Conservation (phyloP, 495 filamentous ascomycete species). For the Trichoderma gamsii region DNA sequence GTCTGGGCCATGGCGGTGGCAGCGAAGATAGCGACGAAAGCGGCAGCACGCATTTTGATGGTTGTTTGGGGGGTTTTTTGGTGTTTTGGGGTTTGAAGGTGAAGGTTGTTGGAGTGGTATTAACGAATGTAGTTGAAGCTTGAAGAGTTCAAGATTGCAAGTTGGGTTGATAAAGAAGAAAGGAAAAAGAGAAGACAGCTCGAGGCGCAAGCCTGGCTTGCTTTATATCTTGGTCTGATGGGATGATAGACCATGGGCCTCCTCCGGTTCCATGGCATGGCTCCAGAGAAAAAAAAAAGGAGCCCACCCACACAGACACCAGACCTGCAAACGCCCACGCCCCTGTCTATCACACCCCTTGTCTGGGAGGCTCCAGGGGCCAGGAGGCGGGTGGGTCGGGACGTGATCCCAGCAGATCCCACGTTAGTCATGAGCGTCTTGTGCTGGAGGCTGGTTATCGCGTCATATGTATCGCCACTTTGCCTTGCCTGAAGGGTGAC, state of each 20-base stretch:
- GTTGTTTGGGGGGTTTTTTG: not conserved
- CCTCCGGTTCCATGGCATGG: not conserved
- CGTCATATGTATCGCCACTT: constrained; percentile 10
- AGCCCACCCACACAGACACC: constrained; percentile 6
- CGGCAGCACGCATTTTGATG: constrained; percentile 7
- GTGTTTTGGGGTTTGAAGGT: not conserved
- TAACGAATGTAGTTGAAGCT: constrained; percentile 7
- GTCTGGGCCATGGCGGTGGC: constrained; percentile 9
- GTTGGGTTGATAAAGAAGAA: not conserved
- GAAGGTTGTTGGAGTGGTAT: not conserved
- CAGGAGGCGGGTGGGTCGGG: not conserved
- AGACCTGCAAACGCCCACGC: constrained; percentile 2
- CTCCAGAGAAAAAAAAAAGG: not conserved
- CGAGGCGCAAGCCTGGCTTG: not conserved
- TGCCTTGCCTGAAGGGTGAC: not conserved
- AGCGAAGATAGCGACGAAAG: constrained; percentile 6
- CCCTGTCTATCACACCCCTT: constrained; percentile 11
- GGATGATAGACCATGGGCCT: not conserved
- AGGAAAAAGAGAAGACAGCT: not conserved
- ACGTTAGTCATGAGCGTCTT: not conserved
- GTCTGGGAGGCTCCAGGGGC: not conserved
- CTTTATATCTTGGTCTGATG: constrained; percentile 5
- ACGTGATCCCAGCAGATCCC: constrained; percentile 9
- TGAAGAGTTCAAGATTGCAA: not conserved
- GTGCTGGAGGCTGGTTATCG: constrained; percentile 14